Conservation (phyloP, 257 asterid genomes). For the Misopates orontium region DNA sequence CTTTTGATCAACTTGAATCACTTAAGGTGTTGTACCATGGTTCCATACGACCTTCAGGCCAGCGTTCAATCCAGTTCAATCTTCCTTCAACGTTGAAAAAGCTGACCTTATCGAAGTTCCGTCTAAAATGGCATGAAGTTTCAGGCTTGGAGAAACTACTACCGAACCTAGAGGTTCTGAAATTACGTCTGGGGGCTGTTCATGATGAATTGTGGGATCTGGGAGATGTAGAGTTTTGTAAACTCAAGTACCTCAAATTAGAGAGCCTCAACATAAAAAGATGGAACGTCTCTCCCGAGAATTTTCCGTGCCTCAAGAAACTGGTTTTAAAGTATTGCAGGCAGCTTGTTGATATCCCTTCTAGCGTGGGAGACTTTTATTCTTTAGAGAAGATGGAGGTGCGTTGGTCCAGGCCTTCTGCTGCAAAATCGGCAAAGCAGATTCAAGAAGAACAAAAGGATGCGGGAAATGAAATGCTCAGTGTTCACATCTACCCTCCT, state of each 20-base stretch:
- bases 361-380: neutral
- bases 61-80: neutral
- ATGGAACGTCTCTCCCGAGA: slow-evolving; percentile 3
- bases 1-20: neutral
- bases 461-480: slow-evolving; percentile 1
- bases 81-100: slow-evolving; percentile 5
- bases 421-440: slow-evolving; percentile 1
- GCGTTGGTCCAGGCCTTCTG: slow-evolving; percentile 8
- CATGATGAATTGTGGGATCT: slow-evolving; percentile 1
- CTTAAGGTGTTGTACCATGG: neutral
- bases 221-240: neutral
- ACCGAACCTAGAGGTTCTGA: neutral
- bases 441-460: slow-evolving; percentile 7
- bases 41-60: neutral
- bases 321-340: slow-evolving; percentile 16
- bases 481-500: neutral
- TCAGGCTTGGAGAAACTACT: slow-evolving; percentile 2
- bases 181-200: neutral
- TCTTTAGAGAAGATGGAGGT: slow-evolving; percentile 12
- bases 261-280: slow-evolving; percentile 8
- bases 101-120: slow-evolving; percentile 1
- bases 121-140: slow-evolving; percentile 1
- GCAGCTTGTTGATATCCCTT: slow-evolving; percentile 20
- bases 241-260: slow-evolving; percentile 6
- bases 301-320: slow-evolving; percentile 17